Conservation (phyloP, 345 rosid species). For the Schrenkiella parvula region DNA sequence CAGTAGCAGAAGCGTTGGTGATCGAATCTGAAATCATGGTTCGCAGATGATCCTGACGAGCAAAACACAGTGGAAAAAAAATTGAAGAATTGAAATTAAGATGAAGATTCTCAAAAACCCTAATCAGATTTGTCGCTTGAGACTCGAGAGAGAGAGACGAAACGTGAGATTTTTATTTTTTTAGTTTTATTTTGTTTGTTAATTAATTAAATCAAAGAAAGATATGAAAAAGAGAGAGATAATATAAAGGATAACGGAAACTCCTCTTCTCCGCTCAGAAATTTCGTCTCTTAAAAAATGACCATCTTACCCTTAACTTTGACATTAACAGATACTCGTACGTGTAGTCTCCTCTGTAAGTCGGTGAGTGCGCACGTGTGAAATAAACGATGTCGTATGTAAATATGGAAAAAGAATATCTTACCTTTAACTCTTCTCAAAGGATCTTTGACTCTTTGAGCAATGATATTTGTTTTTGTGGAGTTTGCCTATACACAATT, state of each 20-base stretch:
- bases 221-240: conserved; percentile 9
- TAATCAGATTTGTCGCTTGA: conserved; percentile 38
- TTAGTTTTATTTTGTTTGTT: neutral
- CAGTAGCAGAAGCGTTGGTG: conserved; percentile 42
- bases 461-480: neutral
- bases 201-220: conserved; percentile 7
- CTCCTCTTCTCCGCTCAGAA: conserved; percentile 52
- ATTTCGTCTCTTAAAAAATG: neutral
- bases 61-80: neutral
- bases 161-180: conserved; percentile 5
- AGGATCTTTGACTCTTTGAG: neutral
- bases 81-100: neutral
- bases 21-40: conserved; percentile 69
- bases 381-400: neutral
- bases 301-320: neutral
- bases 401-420: neutral
- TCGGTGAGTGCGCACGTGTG: conserved; percentile 25
- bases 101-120: conserved; percentile 54
- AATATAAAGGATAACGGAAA: conserved; percentile 63
- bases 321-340: neutral
- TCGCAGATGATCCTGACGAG: neutral
- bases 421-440: neutral
- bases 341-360: conserved; percentile 3
- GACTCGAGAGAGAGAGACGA: conserved; percentile 26
- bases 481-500: neutral